These are phyloP conservation scores for Erysimum cheiri DNA, from an alignment of 441 rosid genomes.

Conservation along the genomic window DNA sequence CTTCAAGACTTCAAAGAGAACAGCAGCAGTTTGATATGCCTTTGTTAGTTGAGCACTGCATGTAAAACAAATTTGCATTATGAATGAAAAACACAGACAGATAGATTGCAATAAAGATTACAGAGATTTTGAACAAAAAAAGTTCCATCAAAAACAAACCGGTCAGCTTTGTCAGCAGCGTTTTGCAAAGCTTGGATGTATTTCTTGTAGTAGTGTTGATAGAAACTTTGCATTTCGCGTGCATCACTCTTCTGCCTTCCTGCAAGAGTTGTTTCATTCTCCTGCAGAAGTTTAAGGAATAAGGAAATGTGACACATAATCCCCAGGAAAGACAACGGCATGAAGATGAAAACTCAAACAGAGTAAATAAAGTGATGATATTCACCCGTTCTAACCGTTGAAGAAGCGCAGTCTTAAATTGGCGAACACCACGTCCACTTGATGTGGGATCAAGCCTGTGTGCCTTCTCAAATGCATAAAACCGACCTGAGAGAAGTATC, in stretches of 20 bases:
- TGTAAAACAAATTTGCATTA: slow-evolving; percentile 35
- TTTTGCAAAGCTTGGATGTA: slow-evolving; percentile 67
- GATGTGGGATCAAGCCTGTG: slow-evolving; percentile 74
- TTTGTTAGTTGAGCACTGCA: slow-evolving; percentile 72
- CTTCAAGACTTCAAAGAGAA: slow-evolving; percentile 66
- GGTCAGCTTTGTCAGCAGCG: slow-evolving; percentile 72
- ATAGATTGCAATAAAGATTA: not conserved
- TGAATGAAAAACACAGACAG: slow-evolving; percentile 15
- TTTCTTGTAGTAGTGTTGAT: slow-evolving; percentile 66
- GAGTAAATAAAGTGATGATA: slow-evolving; percentile 35
- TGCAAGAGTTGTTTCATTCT: slow-evolving; percentile 63
- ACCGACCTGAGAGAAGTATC: slow-evolving; percentile 60
- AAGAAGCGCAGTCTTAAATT: slow-evolving; percentile 75
- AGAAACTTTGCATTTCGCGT: slow-evolving; percentile 70
- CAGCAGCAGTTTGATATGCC: slow-evolving; percentile 78
- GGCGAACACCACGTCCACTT: slow-evolving; percentile 84
- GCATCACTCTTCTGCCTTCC: slow-evolving; percentile 71
- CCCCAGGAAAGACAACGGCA: slow-evolving; percentile 3
- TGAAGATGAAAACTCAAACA: slow-evolving; percentile 30
- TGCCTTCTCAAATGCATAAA: slow-evolving; percentile 76
- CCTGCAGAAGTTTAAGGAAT: slow-evolving; percentile 48
- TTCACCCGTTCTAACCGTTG: slow-evolving; percentile 65
- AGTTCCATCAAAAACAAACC: slow-evolving; percentile 49
- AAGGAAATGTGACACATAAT: slow-evolving; percentile 11
- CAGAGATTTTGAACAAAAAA: slow-evolving; percentile 1